Evolutionary conservation across 1,284 basidiomycete species (phyloP), one percentile per base, ranked within the genome.

Genomic region (Cryptococcus jaspeensis): DNA sequence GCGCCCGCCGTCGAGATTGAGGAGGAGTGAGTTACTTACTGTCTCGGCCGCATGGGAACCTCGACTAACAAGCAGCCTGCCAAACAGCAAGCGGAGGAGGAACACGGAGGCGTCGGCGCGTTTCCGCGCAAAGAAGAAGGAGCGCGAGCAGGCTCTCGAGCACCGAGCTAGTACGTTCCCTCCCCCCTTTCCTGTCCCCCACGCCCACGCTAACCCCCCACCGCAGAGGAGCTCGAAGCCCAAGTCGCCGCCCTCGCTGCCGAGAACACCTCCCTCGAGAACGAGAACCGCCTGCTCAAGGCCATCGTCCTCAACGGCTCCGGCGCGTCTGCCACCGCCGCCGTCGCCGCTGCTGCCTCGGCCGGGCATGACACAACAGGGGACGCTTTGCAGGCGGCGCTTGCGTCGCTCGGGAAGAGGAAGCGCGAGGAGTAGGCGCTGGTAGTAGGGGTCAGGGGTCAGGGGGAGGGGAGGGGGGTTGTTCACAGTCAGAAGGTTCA

Each of bases 41-140:
- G 16, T 28, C 41, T 45, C 37, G 16, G n/a, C 15, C 11, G n/a
- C 16, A n/a, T 32, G 51, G 20, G 41, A 22, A 20, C 44, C 44
- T 38, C 20, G 50, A 32, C 28, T 20, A 40, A 5, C 28, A 32
- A 32, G 28, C 28, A 32, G 28, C 9, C 28, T 32, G 28, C 28
- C 28, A 5, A 23, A 52, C 49, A 71, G 73, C 80, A 99, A 98
- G 79, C 87, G 95, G 39, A 83, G 92, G 59, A 82, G 95, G 47
- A 99, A 99, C 77, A 99, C 95, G 0, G 92, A 92, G 18, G 95
- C 95, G 0, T 92, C 89, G 58, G 94, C 94, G n/a, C 89, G 95
- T 15, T 99, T 99, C 84, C 84, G 95, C 58, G 80, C 94, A 70
- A 99, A 99, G 85, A 99, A 99, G 84, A 99, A 99, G 83, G 92